Percentiles rank a stretch among this genome's conserved stretches.
phyloP scores from a whole-genome alignment of 1,284 basidiomycete genomes.

The Irpex sp. region DNA sequence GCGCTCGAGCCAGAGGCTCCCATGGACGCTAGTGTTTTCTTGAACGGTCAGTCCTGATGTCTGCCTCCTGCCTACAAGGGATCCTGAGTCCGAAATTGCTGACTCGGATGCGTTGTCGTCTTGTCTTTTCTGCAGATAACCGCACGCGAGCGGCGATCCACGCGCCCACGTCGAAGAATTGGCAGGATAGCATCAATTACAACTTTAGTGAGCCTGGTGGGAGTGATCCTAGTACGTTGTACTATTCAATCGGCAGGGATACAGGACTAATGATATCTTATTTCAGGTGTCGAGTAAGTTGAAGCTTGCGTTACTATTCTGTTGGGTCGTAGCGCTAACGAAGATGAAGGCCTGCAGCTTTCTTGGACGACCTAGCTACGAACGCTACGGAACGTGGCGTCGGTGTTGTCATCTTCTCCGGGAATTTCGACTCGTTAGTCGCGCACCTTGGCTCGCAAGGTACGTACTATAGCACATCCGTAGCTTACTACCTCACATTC shows the following conservation, averaged over 20 bases:
- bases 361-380: slow-evolving; percentile 55
- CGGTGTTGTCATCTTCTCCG: not conserved
- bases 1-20: slow-evolving; percentile 9
- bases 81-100: too few species aligned
- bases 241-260: not conserved
- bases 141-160: slow-evolving; percentile 56
- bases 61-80: too few species aligned
- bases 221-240: slow-evolving; percentile 6
- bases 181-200: slow-evolving; percentile 36
- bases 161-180: slow-evolving; percentile 60
- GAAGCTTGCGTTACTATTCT: not conserved
- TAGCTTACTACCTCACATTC: too few species aligned
- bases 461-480: not conserved
- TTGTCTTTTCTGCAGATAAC: slow-evolving; percentile 35
- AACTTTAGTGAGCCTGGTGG: slow-evolving; percentile 8
- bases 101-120: not conserved
- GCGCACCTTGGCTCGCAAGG: not conserved
- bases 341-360: slow-evolving; percentile 16
- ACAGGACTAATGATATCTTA: not conserved
- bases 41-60: slow-evolving; percentile 6
- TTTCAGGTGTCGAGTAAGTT: slow-evolving; percentile 10
- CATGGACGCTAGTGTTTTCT: slow-evolving; percentile 8
- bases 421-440: not conserved
- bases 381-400: slow-evolving; percentile 30
- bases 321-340: too few species aligned